These are phyloP conservation scores for Chaetomium strumarium DNA, from an alignment of 2,329 filamentous ascomycete genomes.

Conservation along the genomic window DNA sequence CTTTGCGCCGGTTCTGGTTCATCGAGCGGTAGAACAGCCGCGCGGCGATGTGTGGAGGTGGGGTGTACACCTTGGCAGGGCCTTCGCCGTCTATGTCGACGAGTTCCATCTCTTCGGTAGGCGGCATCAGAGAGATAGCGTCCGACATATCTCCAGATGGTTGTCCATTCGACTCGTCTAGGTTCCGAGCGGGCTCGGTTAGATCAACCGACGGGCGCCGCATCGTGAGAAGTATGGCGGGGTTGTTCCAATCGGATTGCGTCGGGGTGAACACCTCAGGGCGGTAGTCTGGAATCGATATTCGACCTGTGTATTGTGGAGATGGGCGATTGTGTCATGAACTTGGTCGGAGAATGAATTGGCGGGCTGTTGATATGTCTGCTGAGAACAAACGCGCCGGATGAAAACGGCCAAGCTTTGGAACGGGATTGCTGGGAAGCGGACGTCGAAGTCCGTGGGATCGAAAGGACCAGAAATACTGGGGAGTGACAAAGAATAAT, in stretches of 20 bases:
- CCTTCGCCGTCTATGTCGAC: conserved; percentile 28
- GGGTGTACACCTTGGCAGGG: conserved; percentile 42
- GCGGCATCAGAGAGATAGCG: conserved; percentile 17
- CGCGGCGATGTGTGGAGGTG: conserved; percentile 70
- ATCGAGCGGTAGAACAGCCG: conserved; percentile 61
- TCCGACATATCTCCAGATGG: conserved; percentile 21
- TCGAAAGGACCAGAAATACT: not conserved
- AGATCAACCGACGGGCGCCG: conserved; percentile 29
- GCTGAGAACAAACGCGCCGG: not conserved
- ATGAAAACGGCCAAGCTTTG: not conserved
- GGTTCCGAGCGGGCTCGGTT: conserved; percentile 28
- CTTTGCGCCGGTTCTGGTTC: conserved; percentile 61
- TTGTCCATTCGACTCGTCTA: conserved; percentile 28
- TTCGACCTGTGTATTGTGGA: conserved; percentile 5
- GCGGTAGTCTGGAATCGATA: conserved; percentile 9
- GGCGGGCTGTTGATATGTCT: not conserved
- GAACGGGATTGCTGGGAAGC: not conserved
- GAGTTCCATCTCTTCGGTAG: conserved; percentile 25
- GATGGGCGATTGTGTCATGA: conserved; percentile 8
- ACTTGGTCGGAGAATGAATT: not conserved
- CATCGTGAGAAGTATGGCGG: conserved; percentile 23
- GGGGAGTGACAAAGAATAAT: conserved; percentile 1
- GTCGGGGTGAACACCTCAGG: not conserved
- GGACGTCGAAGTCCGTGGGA: not conserved
- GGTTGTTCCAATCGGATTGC: not conserved